A percentile compares a stretch with the other conserved stretches of the same genome.
These are phyloP conservation scores for Solanum appendiculatum DNA, from an alignment of 257 asterid genomes.

Conservation along the genomic window DNA sequence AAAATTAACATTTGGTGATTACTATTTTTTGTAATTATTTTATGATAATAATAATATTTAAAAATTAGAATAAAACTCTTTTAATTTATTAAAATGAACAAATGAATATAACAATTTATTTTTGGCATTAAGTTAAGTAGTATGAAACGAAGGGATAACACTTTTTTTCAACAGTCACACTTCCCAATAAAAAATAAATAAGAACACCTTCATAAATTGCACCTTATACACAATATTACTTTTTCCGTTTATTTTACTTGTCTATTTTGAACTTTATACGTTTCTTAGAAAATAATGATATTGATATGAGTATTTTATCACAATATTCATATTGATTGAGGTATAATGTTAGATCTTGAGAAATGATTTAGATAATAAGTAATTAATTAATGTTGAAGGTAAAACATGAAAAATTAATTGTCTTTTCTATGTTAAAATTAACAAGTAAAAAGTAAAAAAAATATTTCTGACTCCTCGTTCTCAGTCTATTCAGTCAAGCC, in stretches of 20 bases:
- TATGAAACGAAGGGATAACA: neutral
- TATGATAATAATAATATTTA: neutral
- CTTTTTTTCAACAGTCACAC: neutral
- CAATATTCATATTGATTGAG: neutral
- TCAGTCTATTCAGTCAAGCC: neutral
- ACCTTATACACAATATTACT: neutral
- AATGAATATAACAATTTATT: neutral
- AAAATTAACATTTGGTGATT: neutral
- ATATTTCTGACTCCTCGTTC: too few relatives aligned
- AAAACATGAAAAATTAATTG: too few relatives aligned
- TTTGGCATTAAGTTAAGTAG: neutral
- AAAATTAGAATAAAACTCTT: neutral
- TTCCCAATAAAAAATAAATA: neutral
- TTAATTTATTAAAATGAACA: neutral
- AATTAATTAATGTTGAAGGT: too few relatives aligned
- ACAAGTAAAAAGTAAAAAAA: too few relatives aligned
- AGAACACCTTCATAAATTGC: neutral
- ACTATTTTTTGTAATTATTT: neutral
- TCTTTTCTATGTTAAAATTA: too few relatives aligned
- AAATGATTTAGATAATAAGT: neutral
- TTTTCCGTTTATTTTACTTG: neutral
- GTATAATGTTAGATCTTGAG: neutral
- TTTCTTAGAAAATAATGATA: neutral
- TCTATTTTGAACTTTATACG: neutral
- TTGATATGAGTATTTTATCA: neutral